Evolutionary conservation across 345 rosid species (phyloP).

Genomic region (Physaria fendleri): DNA sequence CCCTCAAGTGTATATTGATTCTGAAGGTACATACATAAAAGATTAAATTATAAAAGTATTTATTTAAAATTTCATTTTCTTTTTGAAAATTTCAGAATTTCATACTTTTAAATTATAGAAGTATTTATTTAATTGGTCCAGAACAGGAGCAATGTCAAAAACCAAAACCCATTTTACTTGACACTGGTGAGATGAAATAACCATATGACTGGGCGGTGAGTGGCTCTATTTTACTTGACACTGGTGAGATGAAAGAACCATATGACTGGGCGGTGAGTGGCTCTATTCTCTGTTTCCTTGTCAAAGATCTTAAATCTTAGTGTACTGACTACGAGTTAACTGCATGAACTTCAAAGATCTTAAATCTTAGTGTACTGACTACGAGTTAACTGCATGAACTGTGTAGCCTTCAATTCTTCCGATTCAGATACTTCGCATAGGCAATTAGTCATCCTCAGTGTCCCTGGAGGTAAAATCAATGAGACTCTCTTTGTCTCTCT

Average conservation of each 20-base stretch:
- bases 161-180: slow-evolving; percentile 86
- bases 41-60: no score
- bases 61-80: no score
- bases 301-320: neutral
- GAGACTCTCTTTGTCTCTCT: neutral
- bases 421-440: slow-evolving; percentile 74
- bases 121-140: no score
- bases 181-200: slow-evolving; percentile 80
- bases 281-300: neutral
- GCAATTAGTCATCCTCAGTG: slow-evolving; percentile 83
- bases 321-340: neutral
- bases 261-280: slow-evolving; percentile 94
- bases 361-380: neutral
- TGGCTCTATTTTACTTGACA: slow-evolving; percentile 92
- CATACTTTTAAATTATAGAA: no score
- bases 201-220: slow-evolving; percentile 92
- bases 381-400: neutral
- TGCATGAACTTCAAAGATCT: neutral
- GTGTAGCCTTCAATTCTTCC: slow-evolving; percentile 98
- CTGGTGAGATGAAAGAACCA: slow-evolving; percentile 94
- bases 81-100: no score
- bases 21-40: no score
- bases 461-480: slow-evolving; percentile 82
- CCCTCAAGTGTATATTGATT: no score
- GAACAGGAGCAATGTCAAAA: slow-evolving; percentile 65